Evolutionary conservation across 371 early-diverging fungal species (phyloP), one percentile per base, ranked within the genome.

Genomic region (Rhizopus stolonifer): DNA sequence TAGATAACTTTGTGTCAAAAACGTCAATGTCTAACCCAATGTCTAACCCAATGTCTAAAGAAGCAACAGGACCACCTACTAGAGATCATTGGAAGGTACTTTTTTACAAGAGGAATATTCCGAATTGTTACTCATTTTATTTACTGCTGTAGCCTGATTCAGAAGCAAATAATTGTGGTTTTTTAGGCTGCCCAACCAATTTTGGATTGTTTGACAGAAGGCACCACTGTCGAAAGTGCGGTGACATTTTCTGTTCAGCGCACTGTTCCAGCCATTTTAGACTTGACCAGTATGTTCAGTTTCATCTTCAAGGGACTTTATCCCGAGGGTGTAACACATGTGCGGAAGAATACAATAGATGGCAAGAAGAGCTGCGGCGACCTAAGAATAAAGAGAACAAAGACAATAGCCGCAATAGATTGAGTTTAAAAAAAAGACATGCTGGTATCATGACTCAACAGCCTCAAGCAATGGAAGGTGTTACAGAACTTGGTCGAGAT

Each of bases 161-260:
- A 24, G 70, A 72, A 45, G 61, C 67, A 24, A 60, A 25, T 21
- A 44, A 49, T 10, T 75, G 78, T 49, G 67, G 46, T 11, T 64
- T 47, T 24, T 46, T 60, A 26, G 62, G 55, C 22, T 78, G 79
- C 46, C 19, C 45, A 18, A 54, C 49, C 9, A 25, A 54, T n/a
- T 79, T 79, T 67, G 69, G 71, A 6, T 24, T 79, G 7, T 74
- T 79, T 56, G 75, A 79, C 46, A 62, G 79, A 46, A 65, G 75
- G 43, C 79, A 79, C 46, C 79, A 79, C 44, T 79, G 79, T 45
- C 70, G 79, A 29, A 61, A 64, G 58, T 79, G 79, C 61, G 79
- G 79, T 15, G 68, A 70, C 39, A 69, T 79, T 18, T 79, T 74
- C 48, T 79, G 77, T 42, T 62, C 79, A 19, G 17, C 33, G 2